Base-by-base conservation (phyloP, 1,139 yeast genomes). In the Martiniozyma asiatica region DNA sequence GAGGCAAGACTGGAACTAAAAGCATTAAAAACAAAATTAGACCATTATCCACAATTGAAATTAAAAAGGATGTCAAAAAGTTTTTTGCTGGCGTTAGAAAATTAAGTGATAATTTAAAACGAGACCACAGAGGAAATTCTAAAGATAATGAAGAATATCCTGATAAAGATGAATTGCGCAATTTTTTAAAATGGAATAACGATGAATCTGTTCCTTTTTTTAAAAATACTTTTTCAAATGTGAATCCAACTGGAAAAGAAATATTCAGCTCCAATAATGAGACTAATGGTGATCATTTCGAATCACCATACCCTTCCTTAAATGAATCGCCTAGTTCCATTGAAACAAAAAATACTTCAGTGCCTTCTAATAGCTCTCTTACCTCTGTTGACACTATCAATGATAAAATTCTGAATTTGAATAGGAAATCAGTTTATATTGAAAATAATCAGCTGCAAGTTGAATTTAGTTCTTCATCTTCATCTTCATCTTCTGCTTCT, bases 21-120 rank as follows among this genome's bases (percentile, higher is more conserved):
- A 21, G 22, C 11, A 14, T 29, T 3, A 28, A 29, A 8, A 9
- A 12, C 10, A 29, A 29, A 13, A 14, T 17, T 22, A 25, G 24
- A 7, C 18, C 22, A 2, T 25, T 14, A 4, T 25, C 22, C 12
- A 20, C 24, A 5, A 10, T 26, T 14, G 10, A 9, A 12, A 23
- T 19, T 14, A 20, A 19, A 22, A 9, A 22, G n/a, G n/a, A n/a
- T n/a, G n/a, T n/a, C n/a, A n/a, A n/a, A n/a, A n/a, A n/a, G n/a
- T n/a, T n/a, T n/a, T n/a, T n/a, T n/a, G n/a, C n/a, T n/a, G n/a
- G n/a, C n/a, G n/a, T n/a, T n/a, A n/a, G n/a, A n/a, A n/a, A n/a
- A n/a, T n/a, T n/a, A n/a, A n/a, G n/a, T n/a, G n/a, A n/a, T n/a
- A n/a, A n/a, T n/a, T n/a, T n/a, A n/a, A n/a, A n/a, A n/a, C n/a